Conservation (phyloP, 371 early-diverging fungal genomes). For the Apophysomyces ossiformis region DNA sequence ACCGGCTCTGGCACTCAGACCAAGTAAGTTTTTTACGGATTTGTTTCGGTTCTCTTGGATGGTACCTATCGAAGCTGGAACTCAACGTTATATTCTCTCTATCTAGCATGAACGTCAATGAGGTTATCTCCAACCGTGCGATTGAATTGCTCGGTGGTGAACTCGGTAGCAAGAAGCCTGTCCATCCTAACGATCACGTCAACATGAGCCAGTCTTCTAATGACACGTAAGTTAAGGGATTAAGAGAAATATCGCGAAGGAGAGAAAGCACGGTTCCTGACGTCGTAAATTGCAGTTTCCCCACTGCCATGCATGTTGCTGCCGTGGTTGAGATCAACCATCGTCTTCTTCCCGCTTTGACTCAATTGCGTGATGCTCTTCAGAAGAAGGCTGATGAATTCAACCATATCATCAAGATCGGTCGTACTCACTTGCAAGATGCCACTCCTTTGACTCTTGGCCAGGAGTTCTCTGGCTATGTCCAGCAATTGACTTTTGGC, state of each 20-base stretch:
- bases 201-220: slow-evolving; percentile 92
- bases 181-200: slow-evolving; percentile 93
- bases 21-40: slow-evolving; percentile 71
- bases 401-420: slow-evolving; percentile 84
- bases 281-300: slow-evolving; percentile 56
- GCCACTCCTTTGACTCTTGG: slow-evolving; percentile 88
- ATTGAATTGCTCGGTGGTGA: slow-evolving; percentile 86
- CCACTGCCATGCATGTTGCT: slow-evolving; percentile 91
- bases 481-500: slow-evolving; percentile 76
- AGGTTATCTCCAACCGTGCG: slow-evolving; percentile 89
- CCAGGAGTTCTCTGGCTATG: slow-evolving; percentile 91
- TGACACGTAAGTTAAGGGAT: slow-evolving; percentile 64
- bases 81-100: slow-evolving; percentile 2
- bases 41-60: not conserved
- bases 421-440: slow-evolving; percentile 88
- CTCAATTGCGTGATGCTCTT: slow-evolving; percentile 69
- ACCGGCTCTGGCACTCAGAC: slow-evolving; percentile 92
- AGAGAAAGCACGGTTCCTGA: not conserved
- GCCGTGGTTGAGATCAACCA: slow-evolving; percentile 77
- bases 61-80: no score
- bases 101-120: slow-evolving; percentile 80
- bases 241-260: not conserved
- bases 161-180: slow-evolving; percentile 80
- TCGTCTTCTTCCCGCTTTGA: slow-evolving; percentile 74
- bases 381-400: slow-evolving; percentile 68